Conservation (phyloP, 2,329 filamentous ascomycete species). For the Bipolaris sorokiniana region DNA sequence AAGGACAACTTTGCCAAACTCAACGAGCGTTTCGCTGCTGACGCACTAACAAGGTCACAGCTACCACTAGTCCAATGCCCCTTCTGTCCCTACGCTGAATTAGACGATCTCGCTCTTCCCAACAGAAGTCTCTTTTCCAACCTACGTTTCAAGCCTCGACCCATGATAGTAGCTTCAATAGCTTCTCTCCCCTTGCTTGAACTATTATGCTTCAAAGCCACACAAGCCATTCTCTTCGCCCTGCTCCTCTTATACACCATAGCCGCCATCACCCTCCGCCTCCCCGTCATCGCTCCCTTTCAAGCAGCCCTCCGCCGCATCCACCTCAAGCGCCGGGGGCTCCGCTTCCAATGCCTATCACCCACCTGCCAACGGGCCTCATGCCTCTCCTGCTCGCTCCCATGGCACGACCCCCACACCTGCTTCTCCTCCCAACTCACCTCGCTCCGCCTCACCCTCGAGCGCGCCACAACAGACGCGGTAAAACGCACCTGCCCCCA, state of each 20-base stretch:
- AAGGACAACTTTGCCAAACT: slow-evolving; percentile 75
- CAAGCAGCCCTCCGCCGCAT: slow-evolving; percentile 68
- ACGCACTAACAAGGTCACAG: slow-evolving; percentile 73
- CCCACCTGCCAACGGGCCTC: slow-evolving; percentile 71
- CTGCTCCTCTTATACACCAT: slow-evolving; percentile 50
- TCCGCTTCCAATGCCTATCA: slow-evolving; percentile 78
- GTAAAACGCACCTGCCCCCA: slow-evolving; percentile 94
- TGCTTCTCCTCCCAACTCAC: slow-evolving; percentile 79
- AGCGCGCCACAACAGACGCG: slow-evolving; percentile 90
- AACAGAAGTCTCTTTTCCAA: slow-evolving; percentile 32
- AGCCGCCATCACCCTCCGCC: slow-evolving; percentile 28
- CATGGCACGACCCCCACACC: slow-evolving; percentile 86
- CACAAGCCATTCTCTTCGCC: slow-evolving; percentile 64
- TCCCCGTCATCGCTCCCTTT: slow-evolving; percentile 54
- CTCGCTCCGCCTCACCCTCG: slow-evolving; percentile 84
- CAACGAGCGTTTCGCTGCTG: slow-evolving; percentile 78
- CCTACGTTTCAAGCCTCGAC: slow-evolving; percentile 41
- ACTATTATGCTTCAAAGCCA: slow-evolving; percentile 42
- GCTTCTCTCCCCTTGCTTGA: slow-evolving; percentile 39
- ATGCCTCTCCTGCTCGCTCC: slow-evolving; percentile 80
- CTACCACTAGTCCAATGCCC: slow-evolving; percentile 83
- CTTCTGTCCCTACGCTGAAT: slow-evolving; percentile 89
- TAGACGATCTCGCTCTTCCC: slow-evolving; percentile 62
- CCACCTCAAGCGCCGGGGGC: slow-evolving; percentile 71
- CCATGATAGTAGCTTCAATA: slow-evolving; percentile 34